These are phyloP conservation scores for Phytophthora vignae DNA, from an alignment of 352 stramenopile species.

Conservation along the genomic window DNA sequence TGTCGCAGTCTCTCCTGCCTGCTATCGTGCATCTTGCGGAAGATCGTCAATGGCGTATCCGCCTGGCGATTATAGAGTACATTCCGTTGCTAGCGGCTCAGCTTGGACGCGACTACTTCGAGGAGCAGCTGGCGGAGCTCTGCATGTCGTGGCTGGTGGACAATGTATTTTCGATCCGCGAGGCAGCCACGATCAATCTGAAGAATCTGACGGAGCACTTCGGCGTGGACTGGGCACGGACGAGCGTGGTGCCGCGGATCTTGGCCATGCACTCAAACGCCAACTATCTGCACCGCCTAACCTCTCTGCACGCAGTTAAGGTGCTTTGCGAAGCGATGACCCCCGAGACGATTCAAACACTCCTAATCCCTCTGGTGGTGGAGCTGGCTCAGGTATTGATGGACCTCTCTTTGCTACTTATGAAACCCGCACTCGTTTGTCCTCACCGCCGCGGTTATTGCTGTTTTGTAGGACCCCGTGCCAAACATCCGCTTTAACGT, in stretches of 20 bases:
- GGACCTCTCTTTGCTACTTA: neutral
- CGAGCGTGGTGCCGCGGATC: conserved; percentile 95
- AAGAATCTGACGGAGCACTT: conserved; percentile 94
- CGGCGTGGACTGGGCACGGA: conserved; percentile 95
- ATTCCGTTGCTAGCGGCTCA: conserved; percentile 97
- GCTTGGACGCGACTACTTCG: conserved; percentile 96
- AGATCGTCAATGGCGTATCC: conserved; percentile 99
- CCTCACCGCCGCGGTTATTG: conserved; percentile 7
- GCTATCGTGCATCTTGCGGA: conserved; percentile 98
- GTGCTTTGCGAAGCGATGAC: conserved; percentile 83
- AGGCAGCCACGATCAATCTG: conserved; percentile 97
- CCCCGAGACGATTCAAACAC: conserved; percentile 74
- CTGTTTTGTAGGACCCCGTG: conserved; percentile 84
- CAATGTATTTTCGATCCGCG: conserved; percentile 97
- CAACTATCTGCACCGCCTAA: conserved; percentile 96
- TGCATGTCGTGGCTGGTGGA: conserved; percentile 98
- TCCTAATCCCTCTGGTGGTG: conserved; percentile 94
- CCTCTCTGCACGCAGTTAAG: conserved; percentile 90
- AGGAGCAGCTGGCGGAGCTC: conserved; percentile 93
- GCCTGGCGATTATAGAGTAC: conserved; percentile 98
- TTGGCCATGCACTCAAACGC: conserved; percentile 93
- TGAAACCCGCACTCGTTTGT: neutral
- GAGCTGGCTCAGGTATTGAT: conserved; percentile 88
- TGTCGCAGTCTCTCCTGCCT: conserved; percentile 97
- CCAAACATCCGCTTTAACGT: conserved; percentile 99